Evolutionary conservation across 2,329 filamentous ascomycete species (phyloP).

Genomic region (Calonectria hongkongensis): DNA sequence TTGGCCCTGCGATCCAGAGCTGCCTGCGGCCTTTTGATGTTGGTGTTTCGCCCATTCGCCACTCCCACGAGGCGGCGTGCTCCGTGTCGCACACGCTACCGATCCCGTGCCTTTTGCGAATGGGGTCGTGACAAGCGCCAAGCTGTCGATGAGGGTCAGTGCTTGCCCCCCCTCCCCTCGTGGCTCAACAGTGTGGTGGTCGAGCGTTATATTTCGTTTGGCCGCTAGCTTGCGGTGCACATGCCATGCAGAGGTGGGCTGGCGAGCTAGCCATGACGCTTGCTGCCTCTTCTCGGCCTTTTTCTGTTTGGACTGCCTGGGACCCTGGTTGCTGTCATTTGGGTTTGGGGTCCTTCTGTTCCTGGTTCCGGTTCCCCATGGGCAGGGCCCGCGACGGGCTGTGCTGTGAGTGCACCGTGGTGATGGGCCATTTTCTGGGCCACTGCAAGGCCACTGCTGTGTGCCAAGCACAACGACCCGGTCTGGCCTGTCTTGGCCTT

Average conservation of each 20-base stretch:
- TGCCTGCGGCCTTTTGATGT: constrained; percentile 17
- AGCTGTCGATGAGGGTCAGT: constrained; percentile 20
- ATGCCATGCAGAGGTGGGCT: constrained; percentile 27
- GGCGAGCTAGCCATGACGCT: constrained; percentile 21
- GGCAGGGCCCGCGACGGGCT: constrained; percentile 21
- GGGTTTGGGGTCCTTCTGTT: constrained; percentile 22
- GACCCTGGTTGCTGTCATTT: constrained; percentile 23
- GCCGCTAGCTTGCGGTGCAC: constrained; percentile 18
- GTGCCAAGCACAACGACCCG: constrained; percentile 21
- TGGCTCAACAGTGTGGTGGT: constrained; percentile 22
- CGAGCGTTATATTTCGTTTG: constrained; percentile 28
- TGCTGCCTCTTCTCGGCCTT: constrained; percentile 25
- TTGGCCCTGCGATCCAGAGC: not conserved
- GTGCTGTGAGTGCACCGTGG: constrained; percentile 15
- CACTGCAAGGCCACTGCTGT: no score
- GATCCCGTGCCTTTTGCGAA: constrained; percentile 24
- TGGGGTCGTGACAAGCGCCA: constrained; percentile 24
- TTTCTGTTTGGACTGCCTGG: constrained; percentile 26
- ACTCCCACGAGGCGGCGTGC: constrained; percentile 14
- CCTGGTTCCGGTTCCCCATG: constrained; percentile 30
- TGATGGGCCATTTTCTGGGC: not conserved
- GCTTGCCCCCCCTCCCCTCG: constrained; percentile 12
- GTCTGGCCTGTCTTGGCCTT: constrained; percentile 21
- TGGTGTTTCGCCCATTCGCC: constrained; percentile 26
- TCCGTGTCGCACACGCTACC: constrained; percentile 25